Percentiles rank a stretch among this genome's conserved stretches.
Evolutionary conservation across 805 yeast genomes (phyloP).

Genomic region (Candida michaelii): DNA sequence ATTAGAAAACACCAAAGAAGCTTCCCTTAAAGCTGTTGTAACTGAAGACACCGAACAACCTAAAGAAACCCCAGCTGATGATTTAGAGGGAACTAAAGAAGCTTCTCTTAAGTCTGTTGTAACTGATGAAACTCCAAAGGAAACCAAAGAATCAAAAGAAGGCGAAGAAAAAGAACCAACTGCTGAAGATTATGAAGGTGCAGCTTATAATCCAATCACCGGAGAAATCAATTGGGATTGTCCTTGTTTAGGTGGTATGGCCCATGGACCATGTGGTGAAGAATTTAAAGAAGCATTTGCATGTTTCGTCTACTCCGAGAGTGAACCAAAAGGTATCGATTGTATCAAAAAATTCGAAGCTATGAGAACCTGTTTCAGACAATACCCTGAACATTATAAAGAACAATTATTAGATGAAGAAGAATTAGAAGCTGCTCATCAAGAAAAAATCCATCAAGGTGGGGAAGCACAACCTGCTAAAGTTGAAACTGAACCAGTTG

Average conservation of each 20-base stretch:
- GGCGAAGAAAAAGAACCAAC: constrained; percentile 12
- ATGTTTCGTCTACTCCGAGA: constrained; percentile 90
- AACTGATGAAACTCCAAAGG: no score
- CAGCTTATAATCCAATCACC: constrained; percentile 93
- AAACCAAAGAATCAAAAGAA: no score
- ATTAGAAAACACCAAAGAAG: constrained; percentile 2
- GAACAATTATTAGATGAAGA: constrained; percentile 87
- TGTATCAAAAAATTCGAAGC: constrained; percentile 86
- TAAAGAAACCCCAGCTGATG: not conserved
- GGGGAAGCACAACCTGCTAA: not conserved
- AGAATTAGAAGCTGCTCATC: constrained; percentile 27
- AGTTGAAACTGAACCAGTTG: constrained; percentile 14
- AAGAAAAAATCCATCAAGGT: not conserved
- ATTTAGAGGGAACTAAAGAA: not conserved
- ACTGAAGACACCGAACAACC: not conserved
- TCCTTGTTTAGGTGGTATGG: constrained; percentile 99
- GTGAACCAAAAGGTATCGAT: constrained; percentile 95
- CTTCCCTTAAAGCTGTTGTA: not conserved
- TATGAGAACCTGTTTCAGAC: constrained; percentile 94
- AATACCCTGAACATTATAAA: constrained; percentile 88
- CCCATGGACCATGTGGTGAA: constrained; percentile 93
- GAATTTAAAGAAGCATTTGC: constrained; percentile 71
- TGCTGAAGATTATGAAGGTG: constrained; percentile 38
- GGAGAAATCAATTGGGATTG: constrained; percentile 99
- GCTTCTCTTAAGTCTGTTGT: no score